Base-by-base conservation (phyloP, 495 filamentous ascomycete species). In the Aspergillus funiculosus region DNA sequence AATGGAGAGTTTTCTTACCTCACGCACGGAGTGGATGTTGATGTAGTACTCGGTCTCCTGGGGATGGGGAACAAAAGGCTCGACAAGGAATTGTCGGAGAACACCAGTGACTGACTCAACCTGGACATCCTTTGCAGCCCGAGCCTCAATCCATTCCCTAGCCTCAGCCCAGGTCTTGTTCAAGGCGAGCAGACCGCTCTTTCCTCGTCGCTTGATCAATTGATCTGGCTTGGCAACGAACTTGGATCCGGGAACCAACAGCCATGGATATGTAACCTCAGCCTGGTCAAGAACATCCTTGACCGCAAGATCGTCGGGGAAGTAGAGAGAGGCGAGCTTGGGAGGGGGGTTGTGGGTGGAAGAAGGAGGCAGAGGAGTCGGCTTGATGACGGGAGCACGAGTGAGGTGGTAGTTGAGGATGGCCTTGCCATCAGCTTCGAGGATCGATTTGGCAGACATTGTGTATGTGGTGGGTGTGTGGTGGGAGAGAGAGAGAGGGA, bases 371-470 rank as follows among this genome's bases (percentile, higher is more conserved):
- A 99, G 87, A 68, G 94, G 87, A 60, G 89, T 88, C 39, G 92
- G 89, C 82, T 95, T 95, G 80, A 99, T 96, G 63, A 95, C 85
- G 46, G 91, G 84, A 48, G 92, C 89, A 61, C 92, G 85, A 56
- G 92, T 99, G 77, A 99, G 90, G 81, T 99, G 92, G 78, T 95
- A 99, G 85, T 95, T 96, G 78, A 99, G 77, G 77, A 99, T 97
- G 76, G 92, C 92, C 85, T 99, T 99, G 81, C 92, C 92, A 74
- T 99, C 92, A 77, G 94, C 92, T 74, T 99, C 92, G 79, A 83
- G 71, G 62, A 99, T 96, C 48, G 91, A 84, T 74, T 99, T 99
- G 69, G 92, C 94, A 66, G 92, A 94, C 92, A 99, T 98, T 56
- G 54, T 76, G 44, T 31, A 39, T 49, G 52, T 53, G 51, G 20